Evolutionary conservation across 108 stramenopile genomes (phyloP), one percentile per base, ranked within the genome.

Genomic region (Aureococcus anophagefferens): DNA sequence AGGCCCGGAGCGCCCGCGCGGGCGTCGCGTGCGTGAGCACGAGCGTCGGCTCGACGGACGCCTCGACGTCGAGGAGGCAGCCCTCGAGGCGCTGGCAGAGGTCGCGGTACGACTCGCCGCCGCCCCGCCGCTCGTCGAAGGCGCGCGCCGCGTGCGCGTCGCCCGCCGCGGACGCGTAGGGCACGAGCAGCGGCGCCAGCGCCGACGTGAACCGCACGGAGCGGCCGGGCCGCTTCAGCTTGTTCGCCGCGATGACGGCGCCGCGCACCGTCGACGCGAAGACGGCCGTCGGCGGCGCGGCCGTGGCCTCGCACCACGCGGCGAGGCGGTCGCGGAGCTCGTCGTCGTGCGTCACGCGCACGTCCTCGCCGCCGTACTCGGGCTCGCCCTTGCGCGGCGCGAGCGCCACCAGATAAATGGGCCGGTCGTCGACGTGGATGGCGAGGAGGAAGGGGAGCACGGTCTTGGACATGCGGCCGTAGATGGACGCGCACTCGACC

Each of bases 371-470:
- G 34, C 62, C 62, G 36, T 45, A 72, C 63, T 72, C 71, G 30
- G 71, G n/a, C 64, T 45, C 34, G 63, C 32, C 34, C n/a, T 63
- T 0, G 71, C 71, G 40, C 63, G 73, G 33, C 73, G 65, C 30
- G 67, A 65, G 35, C 36, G 68, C 51, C 3, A 68, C 73, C 25
- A 74, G 31, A 33, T 63, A 74, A 35, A 74, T 63, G 35, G 73
- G 67, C 1, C 73, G 46, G 5, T 65, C 35, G 29, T 35, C 73
- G n/a, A 68, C 68, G 31, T 74, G 73, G n/a, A 68, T 46, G 28
- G 68, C 46, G n/a, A 74, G 25, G 36, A 74, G 45, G 68, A 65
- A 74, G 17, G 68, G 73, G 7, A 74, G 30, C 25, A 68, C 46
- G 5, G 21, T 30, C 25, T 32, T 30, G 13, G 73, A 30, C 17